Conservation (phyloP, 2,329 filamentous ascomycete genomes). For the Westerdykella aurantiaca region DNA sequence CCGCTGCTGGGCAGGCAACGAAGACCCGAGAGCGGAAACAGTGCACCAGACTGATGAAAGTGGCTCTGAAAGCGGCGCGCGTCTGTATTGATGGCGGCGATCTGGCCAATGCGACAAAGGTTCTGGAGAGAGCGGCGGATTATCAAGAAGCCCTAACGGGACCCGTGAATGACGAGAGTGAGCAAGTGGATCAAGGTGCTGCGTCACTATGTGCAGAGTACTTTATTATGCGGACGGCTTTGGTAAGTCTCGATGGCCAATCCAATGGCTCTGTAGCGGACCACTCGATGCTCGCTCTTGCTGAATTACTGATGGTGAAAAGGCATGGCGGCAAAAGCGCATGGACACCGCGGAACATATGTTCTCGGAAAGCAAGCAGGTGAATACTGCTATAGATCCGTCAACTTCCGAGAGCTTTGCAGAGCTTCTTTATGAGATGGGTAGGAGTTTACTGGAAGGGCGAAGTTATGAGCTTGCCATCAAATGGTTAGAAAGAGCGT, state of each 20-base stretch:
- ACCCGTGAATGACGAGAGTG: conserved; percentile 3
- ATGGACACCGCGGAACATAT: conserved; percentile 74
- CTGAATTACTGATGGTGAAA: conserved; percentile 1
- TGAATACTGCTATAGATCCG: conserved; percentile 41
- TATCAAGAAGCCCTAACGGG: conserved; percentile 35
- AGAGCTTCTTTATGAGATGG: conserved; percentile 67
- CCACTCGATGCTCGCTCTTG: no score
- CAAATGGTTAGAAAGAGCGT: conserved; percentile 69
- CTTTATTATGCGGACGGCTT: conserved; percentile 56
- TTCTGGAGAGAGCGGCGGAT: conserved; percentile 59
- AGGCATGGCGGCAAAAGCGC: conserved; percentile 71
- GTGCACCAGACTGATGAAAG: conserved; percentile 54
- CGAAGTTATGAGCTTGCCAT: conserved; percentile 52
- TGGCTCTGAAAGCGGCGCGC: conserved; percentile 61
- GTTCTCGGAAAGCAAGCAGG: conserved; percentile 54
- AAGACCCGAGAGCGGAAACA: conserved; percentile 21
- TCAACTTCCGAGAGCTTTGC: conserved; percentile 56
- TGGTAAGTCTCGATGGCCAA: conserved; percentile 48
- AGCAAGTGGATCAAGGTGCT: conserved; percentile 18
- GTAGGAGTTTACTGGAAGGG: conserved; percentile 52
- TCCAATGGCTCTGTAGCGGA: no score
- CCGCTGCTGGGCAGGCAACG: conserved; percentile 15
- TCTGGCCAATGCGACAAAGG: conserved; percentile 52
- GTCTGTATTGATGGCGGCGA: conserved; percentile 58
- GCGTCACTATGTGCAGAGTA: conserved; percentile 54